These are phyloP conservation scores for Aspergillus tubingensis DNA, from an alignment of 2,329 filamentous ascomycete genomes.

Conservation along the genomic window DNA sequence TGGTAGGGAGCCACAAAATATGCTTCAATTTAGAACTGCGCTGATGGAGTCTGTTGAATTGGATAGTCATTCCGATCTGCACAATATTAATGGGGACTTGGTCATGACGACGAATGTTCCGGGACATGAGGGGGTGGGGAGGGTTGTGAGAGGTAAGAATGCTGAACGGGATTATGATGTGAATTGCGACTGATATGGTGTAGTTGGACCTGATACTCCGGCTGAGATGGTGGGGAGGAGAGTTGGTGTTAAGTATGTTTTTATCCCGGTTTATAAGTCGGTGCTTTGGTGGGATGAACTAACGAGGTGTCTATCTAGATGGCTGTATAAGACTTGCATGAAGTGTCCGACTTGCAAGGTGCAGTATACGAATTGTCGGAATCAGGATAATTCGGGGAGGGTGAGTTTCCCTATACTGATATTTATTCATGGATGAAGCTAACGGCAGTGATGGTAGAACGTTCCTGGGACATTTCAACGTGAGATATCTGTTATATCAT, in stretches of 20 bases:
- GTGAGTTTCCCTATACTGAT: not conserved
- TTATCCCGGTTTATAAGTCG: not conserved
- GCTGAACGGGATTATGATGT: not conserved
- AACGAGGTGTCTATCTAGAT: slow-evolving; percentile 1
- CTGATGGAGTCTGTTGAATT: no score
- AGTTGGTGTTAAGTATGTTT: not conserved
- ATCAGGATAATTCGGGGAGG: slow-evolving; percentile 14
- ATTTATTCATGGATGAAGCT: not conserved
- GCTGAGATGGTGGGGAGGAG: not conserved
- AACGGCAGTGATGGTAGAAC: slow-evolving; percentile 1
- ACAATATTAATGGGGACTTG: slow-evolving; percentile 37
- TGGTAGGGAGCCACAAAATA: slow-evolving; percentile 21
- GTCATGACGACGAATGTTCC: slow-evolving; percentile 39
- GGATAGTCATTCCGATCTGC: slow-evolving; percentile 41
- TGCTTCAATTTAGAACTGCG: no score
- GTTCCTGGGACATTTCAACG: slow-evolving; percentile 17
- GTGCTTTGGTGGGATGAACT: not conserved
- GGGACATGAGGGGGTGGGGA: slow-evolving; percentile 44
- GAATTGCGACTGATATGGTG: not conserved
- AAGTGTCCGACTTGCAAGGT: slow-evolving; percentile 15
- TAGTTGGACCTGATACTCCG: not conserved
- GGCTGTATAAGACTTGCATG: slow-evolving; percentile 16
- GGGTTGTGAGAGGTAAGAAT: slow-evolving; percentile 26
- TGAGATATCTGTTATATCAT: not conserved
- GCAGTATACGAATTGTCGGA: slow-evolving; percentile 16